Base-by-base conservation (phyloP, 2,329 filamentous ascomycete genomes). In the Macroventuria anomochaeta region DNA sequence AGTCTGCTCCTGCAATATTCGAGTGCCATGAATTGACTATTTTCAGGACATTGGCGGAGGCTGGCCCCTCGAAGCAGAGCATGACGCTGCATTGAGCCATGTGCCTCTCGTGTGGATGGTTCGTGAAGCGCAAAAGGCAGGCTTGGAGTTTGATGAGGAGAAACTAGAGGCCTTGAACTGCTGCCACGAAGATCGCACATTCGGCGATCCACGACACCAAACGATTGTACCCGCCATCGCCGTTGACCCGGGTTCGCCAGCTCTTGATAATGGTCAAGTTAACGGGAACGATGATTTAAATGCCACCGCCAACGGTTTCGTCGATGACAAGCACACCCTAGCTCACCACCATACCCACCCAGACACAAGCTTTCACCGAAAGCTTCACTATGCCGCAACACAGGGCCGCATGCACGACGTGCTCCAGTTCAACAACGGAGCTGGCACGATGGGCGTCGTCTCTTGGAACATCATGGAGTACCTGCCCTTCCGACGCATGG, bases 401-500 rank as follows among this genome's bases (percentile, higher is more conserved):
- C 66, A 75, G 39, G 81, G 82, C 10, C 69, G 75, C 21, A 83
- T 91, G 34, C 89, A 93, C 68, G 90, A 93, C 70, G 90, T 88
- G 3, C 80, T 93, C 0, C 76, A 82, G 41, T 90, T 85, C 63
- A 79, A 81, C 11, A 82, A 84, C 11, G 89, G 89, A 0, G 77
- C 89, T 3, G 71, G 80, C 0, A 56, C 59, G 20, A 49, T 77
- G 3, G 83, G 85, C 0, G 88, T 91, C 0, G 62, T 88, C 0
- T 82, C 81, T 2, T 93, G 90, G 90, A 88, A 86, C 38, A 57
- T 90, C 18, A 90, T 93, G 89, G 90, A 93, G 67, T 92, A 88
- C 69, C 77, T 93, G 20, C 90, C 90, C 0, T 93, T 93, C 75
- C 83, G 88, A 1, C 81, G 90, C 20, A 93, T 95, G 88, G 90